Percentiles rank a stretch among this genome's conserved stretches.
phyloP scores from a whole-genome alignment of 805 yeast species.

The Pichia californica region DNA sequence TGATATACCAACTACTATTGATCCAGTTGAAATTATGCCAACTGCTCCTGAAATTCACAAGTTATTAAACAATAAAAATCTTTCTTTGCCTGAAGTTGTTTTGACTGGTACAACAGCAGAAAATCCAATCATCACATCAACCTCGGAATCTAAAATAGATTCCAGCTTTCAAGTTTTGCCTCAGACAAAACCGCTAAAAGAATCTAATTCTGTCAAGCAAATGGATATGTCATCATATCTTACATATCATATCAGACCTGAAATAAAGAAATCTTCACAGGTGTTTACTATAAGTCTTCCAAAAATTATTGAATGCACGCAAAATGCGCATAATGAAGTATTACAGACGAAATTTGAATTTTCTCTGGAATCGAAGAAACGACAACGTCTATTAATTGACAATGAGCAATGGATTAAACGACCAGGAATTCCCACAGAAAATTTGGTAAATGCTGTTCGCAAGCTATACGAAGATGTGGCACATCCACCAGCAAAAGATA shows the following conservation, averaged over 20 bases:
- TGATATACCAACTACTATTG: too few species aligned
- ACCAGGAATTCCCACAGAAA: constrained; percentile 8
- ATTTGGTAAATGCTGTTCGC: neutral
- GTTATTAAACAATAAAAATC: too few species aligned
- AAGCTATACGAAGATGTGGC: neutral
- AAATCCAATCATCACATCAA: too few species aligned
- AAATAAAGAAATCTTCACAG: neutral
- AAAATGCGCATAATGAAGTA: constrained; percentile 4
- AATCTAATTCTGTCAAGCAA: neutral
- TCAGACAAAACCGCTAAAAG: too few species aligned
- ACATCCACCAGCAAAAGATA: neutral
- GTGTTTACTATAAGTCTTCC: neutral
- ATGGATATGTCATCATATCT: constrained; percentile 1
- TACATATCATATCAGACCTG: constrained; percentile 1
- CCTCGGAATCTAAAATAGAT: too few species aligned
- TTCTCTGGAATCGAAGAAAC: neutral
- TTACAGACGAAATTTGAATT: neutral
- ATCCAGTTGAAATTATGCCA: too few species aligned
- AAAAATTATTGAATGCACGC: constrained; percentile 4
- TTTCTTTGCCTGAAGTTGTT: too few species aligned
- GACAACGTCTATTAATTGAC: neutral
- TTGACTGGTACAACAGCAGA: too few species aligned
- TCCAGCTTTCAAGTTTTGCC: too few species aligned
- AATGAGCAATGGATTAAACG: constrained; percentile 13
- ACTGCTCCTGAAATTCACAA: too few species aligned